Evolutionary conservation across 1,284 basidiomycete genomes (phyloP), one percentile per base, ranked within the genome.

Genomic region (Hemileia vastatrix): DNA sequence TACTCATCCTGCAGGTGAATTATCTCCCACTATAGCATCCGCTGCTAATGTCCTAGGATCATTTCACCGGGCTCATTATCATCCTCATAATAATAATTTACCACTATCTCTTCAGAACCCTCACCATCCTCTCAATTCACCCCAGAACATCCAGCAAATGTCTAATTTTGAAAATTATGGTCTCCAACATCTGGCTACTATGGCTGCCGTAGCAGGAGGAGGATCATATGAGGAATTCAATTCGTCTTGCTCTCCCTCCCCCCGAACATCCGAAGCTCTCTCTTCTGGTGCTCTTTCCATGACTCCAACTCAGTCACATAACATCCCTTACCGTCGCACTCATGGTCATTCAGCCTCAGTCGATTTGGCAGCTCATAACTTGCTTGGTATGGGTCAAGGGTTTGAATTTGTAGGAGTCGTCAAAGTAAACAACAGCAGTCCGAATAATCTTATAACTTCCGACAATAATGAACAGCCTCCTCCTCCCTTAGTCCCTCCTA

Each of bases 61-160:
- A n/a, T 60, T 60, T 33, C 58, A 60, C 36, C 50, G 58, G 2
- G 58, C 58, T 1, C 58, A 60, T 27, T 60, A 60, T 51, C 58
- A 60, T 15, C 57, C 52, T 32, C n/a, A n/a, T n/a, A n/a, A n/a
- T n/a, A n/a, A n/a, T n/a, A n/a, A n/a, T n/a, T n/a, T n/a, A n/a
- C 57, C 58, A 1, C 32, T 60, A 9, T 36, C 58, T 15, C 51
- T 60, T 18, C 58, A 60, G 31, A 27, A 60, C 21, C n/a, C 23
- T 15, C 51, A 36, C 43, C 53, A 43, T 36, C 33, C 19, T 9
- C 36, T 4, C 32, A 40, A 18, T 33, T 58, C 31, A 50, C 19
- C 49, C n/a, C 11, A 36, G 11, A n/a, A n/a, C n/a, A n/a, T n/a
- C n/a, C n/a, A n/a, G n/a, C n/a, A n/a, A n/a, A 43, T 52, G 32